Evolutionary conservation across 2,329 filamentous ascomycete species (phyloP).

Genomic region (Cytospora chrysosperma): DNA sequence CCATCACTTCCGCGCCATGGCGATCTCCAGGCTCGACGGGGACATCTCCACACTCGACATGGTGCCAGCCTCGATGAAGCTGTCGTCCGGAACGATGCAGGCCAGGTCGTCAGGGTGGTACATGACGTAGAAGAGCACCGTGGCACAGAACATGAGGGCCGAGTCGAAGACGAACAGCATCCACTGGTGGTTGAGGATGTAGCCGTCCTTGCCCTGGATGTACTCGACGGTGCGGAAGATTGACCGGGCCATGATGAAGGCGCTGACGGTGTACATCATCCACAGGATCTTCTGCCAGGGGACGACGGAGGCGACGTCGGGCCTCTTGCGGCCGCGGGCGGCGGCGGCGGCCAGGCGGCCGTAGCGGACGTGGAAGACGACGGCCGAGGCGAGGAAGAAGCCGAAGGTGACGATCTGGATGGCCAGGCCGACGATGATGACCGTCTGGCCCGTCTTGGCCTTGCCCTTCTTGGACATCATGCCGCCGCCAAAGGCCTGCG

Average conservation of each 20-base stretch:
- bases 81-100: neutral
- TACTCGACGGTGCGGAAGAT: conserved; percentile 42
- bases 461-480: conserved; percentile 31
- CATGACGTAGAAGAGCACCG: conserved; percentile 24
- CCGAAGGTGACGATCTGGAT: conserved; percentile 58
- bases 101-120: conserved; percentile 17
- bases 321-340: conserved; percentile 17
- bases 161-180: conserved; percentile 36
- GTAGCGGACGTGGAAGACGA: conserved; percentile 47
- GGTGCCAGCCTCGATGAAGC: conserved; percentile 1
- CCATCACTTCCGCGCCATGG: neutral
- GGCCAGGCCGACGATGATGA: conserved; percentile 56
- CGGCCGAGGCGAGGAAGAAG: conserved; percentile 50
- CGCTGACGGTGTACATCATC: conserved; percentile 26
- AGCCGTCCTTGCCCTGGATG: conserved; percentile 32
- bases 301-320: conserved; percentile 15
- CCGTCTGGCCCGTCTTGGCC: conserved; percentile 43
- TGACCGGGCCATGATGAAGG: conserved; percentile 39
- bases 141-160: conserved; percentile 29
- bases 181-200: conserved; percentile 32
- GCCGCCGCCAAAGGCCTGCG: conserved; percentile 48
- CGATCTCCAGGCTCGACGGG: conserved; percentile 7
- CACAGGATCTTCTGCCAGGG: conserved; percentile 31
- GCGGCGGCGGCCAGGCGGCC: conserved; percentile 19
- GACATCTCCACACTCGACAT: conserved; percentile 8